phyloP scores from a whole-genome alignment of 345 rosid genomes.

The Lagerstroemia speciosa region DNA sequence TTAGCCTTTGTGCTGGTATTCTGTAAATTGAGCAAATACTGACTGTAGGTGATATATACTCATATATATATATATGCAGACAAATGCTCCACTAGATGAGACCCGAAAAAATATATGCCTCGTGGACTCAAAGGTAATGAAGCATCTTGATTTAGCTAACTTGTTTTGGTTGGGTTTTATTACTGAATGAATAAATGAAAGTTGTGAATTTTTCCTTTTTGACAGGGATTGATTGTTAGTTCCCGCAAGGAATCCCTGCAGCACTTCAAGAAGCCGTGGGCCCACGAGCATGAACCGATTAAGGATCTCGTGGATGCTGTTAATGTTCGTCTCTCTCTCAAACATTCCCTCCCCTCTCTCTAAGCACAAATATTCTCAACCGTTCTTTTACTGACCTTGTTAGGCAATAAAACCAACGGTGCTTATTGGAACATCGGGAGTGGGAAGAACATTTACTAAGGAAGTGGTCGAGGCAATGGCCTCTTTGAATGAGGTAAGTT shows the following conservation, averaged over 20 bases:
- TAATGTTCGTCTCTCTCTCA: slow-evolving; percentile 31
- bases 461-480: slow-evolving; percentile 91
- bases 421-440: slow-evolving; percentile 91
- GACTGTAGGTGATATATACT: too few relatives aligned
- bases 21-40: background rate
- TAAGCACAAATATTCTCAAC: slow-evolving; percentile 7
- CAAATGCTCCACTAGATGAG: slow-evolving; percentile 64
- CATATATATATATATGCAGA: slow-evolving; percentile 32
- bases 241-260: slow-evolving; percentile 79
- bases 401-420: slow-evolving; percentile 87
- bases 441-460: slow-evolving; percentile 77
- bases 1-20: slow-evolving; percentile 1
- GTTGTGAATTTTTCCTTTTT: slow-evolving; percentile 2
- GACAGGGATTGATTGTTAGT: slow-evolving; percentile 79
- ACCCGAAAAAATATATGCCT: slow-evolving; percentile 83
- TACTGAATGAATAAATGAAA: background rate
- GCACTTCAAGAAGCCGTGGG: slow-evolving; percentile 97
- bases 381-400: background rate
- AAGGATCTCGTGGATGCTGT: slow-evolving; percentile 61
- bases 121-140: slow-evolving; percentile 83
- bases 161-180: background rate
- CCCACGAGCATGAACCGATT: slow-evolving; percentile 77
- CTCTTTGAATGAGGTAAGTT: slow-evolving; percentile 54
- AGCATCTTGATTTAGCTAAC: slow-evolving; percentile 2
- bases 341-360: slow-evolving; percentile 7